Evolutionary conservation across 2,329 filamentous ascomycete species (phyloP).

Genomic region (Fusarium pilosicola): DNA sequence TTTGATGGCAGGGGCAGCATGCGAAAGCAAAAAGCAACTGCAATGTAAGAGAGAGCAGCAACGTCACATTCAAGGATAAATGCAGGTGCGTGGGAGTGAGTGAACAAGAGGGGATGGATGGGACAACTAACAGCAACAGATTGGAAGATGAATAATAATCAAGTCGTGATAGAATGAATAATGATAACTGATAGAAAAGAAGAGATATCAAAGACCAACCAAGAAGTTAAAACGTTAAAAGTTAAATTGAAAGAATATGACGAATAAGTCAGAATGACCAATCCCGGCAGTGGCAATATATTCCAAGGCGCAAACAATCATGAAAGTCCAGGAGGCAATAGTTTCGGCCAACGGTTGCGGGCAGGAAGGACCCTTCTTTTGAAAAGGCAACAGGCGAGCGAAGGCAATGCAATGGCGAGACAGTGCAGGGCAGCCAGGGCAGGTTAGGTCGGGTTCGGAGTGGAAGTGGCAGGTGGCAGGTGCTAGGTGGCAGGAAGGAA

Average conservation of each 20-base stretch:
- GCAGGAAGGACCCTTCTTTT: constrained; percentile 24
- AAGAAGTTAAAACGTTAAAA: background rate
- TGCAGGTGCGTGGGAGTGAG: background rate
- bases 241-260: constrained; percentile 28
- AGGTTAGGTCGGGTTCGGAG: constrained; percentile 18
- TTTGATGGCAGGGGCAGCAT: constrained; percentile 11
- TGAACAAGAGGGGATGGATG: constrained; percentile 1
- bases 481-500: constrained; percentile 22
- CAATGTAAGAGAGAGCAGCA: constrained; percentile 14
- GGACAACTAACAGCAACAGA: constrained; percentile 8
- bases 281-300: constrained; percentile 31
- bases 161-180: constrained; percentile 4
- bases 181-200: background rate
- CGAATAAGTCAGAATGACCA: constrained; percentile 26
- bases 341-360: constrained; percentile 30
- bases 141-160: background rate
- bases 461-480: constrained; percentile 23
- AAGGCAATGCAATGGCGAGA: constrained; percentile 8
- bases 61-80: constrained; percentile 26
- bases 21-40: constrained; percentile 4
- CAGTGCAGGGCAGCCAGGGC: constrained; percentile 12
- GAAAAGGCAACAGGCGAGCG: background rate
- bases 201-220: constrained; percentile 5
- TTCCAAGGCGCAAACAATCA: constrained; percentile 36
- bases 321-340: constrained; percentile 30